Evolutionary conservation across 768 basidiomycete species (phyloP).

Genomic region (Suillus tomentosus): DNA sequence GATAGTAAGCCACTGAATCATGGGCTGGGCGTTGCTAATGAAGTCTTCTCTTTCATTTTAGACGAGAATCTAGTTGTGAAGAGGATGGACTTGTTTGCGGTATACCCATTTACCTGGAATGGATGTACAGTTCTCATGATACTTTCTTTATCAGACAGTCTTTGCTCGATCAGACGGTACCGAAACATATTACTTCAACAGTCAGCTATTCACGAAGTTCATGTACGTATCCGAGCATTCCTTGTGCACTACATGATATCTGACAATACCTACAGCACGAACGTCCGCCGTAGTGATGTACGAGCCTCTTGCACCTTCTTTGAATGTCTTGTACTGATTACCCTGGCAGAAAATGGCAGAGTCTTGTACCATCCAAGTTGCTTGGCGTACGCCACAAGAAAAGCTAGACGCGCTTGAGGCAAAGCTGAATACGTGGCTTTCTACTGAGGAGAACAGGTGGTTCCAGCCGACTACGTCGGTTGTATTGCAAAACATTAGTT

Average conservation of each 20-base stretch:
- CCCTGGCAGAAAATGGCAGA: conserved; percentile 63
- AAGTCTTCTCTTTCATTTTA: conserved; percentile 20
- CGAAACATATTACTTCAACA: conserved; percentile 82
- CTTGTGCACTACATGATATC: conserved; percentile 6
- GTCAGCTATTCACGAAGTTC: conserved; percentile 72
- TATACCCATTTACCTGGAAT: conserved; percentile 28
- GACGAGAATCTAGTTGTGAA: conserved; percentile 76
- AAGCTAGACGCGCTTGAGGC: conserved; percentile 73
- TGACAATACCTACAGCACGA: conserved; percentile 46
- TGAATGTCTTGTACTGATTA: conserved; percentile 15
- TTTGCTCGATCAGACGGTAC: conserved; percentile 75
- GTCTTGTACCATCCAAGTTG: conserved; percentile 65
- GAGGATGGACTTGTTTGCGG: conserved; percentile 78
- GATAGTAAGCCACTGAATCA: conserved; percentile 42
- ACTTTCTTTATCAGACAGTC: conserved; percentile 47
- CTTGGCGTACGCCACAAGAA: conserved; percentile 72
- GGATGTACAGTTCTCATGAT: conserved; percentile 7
- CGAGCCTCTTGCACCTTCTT: conserved; percentile 21
- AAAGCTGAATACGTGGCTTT: conserved; percentile 71
- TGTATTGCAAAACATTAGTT: conserved; percentile 62
- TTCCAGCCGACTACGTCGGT: conserved; percentile 68
- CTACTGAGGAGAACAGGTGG: conserved; percentile 81
- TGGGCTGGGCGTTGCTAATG: conserved; percentile 4
- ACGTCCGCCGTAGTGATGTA: conserved; percentile 72
- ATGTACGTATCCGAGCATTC: conserved; percentile 48